phyloP scores from a whole-genome alignment of 768 basidiomycete species.

The Postia placenta region DNA sequence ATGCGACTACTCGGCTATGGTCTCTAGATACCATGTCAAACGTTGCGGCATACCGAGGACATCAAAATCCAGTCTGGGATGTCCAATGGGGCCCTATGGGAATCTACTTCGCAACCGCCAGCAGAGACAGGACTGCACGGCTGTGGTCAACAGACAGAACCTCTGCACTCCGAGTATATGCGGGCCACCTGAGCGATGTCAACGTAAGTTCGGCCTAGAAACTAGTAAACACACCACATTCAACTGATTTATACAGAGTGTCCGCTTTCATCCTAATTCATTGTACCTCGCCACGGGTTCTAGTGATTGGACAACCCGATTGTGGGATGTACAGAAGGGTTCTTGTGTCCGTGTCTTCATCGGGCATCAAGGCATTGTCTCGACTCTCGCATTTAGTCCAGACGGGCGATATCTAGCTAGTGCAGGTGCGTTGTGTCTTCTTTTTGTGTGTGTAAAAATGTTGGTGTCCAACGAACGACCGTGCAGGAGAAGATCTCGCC shows the following conservation, averaged over 20 bases:
- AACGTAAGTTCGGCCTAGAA: conserved; percentile 58
- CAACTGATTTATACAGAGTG: conserved; percentile 49
- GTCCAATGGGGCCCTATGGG: conserved; percentile 99
- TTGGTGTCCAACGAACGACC: background rate
- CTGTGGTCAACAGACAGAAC: conserved; percentile 94
- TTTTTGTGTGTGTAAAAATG: background rate
- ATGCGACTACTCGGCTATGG: conserved; percentile 89
- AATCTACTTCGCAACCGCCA: conserved; percentile 96
- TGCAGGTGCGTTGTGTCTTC: conserved; percentile 46
- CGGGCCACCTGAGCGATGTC: conserved; percentile 94
- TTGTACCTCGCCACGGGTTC: conserved; percentile 96
- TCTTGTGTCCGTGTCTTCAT: conserved; percentile 92
- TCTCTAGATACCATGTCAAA: conserved; percentile 93
- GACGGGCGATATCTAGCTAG: conserved; percentile 93
- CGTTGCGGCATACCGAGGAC: conserved; percentile 89
- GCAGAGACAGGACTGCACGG: conserved; percentile 89
- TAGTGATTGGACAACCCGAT: conserved; percentile 89
- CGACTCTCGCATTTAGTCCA: conserved; percentile 83
- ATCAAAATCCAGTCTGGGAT: conserved; percentile 98
- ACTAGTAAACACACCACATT: background rate
- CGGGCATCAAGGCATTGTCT: conserved; percentile 87
- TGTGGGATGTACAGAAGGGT: conserved; percentile 98
- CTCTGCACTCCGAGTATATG: conserved; percentile 84
- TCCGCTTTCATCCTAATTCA: conserved; percentile 96
- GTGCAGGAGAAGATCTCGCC: conserved; percentile 79